Base-by-base conservation (phyloP, 768 basidiomycete species). In the Pleurotus salmoneostramineus region DNA sequence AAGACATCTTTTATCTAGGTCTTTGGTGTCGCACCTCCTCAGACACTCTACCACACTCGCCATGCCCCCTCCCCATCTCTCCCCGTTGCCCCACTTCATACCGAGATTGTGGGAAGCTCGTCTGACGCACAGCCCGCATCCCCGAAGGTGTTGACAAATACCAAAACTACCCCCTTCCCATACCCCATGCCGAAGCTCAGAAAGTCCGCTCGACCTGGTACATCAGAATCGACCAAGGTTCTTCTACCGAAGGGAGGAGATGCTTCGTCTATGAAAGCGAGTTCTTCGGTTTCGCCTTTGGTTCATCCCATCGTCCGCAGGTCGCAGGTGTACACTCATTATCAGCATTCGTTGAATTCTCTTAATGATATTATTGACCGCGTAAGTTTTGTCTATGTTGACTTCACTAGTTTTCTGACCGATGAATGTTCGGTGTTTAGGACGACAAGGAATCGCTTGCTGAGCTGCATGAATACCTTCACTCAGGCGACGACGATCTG, bases 281-380 rank as follows among this genome's bases (percentile, higher is more conserved):
- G 58, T 40, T 56, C 59, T 57, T 59, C 64, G 34, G 14, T 34
- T n/a, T 34, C 48, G 61, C 65, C 54, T 43, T 57, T 58, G 33
- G 44, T 47, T 31, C 61, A 63, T 5, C 61, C 59, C 14, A 31
- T 46, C 27, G 42, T 55, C 11, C 35, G 8, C 42, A 47, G 50
- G 34, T 60, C 50, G 56, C 59, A 63, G 21, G 79, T 87, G 49
- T 93, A 92, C 70, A 74, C 81, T 62, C 88, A 92, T 60, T 92
- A 91, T 64, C 85, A 90, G 58, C 83, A 89, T 60, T 93, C 91
- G 31, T 71, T 93, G 61, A 87, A 87, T 60, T 92, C 91, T n/a
- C 73, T 93, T 57, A 76, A 81, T 58, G 89, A 91, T 65, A 91
- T 93, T 59, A 75, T 93, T 36, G 89, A 92, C 66, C 75, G 87